Conservation (phyloP, 73 alveolate species). For the Paramecium pentaurelia region DNA sequence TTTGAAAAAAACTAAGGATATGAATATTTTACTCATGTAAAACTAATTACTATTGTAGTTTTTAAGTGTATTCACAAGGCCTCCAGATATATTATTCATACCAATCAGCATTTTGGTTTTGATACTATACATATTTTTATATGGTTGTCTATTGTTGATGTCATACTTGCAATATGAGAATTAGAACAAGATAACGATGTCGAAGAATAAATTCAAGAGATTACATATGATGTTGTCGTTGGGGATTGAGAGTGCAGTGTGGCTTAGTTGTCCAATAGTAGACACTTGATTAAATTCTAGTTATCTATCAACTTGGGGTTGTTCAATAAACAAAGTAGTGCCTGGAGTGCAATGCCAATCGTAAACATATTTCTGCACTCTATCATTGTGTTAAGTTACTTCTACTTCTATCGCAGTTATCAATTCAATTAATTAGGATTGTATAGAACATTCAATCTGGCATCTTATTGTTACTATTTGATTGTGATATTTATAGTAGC, state of each 20-base stretch:
- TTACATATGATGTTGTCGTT: background rate
- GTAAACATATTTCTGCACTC: background rate
- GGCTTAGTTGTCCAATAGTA: slow-evolving; percentile 16
- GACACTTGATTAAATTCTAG: background rate
- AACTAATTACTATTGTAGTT: background rate
- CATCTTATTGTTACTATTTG: background rate
- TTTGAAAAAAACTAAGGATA: background rate
- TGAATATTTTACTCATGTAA: background rate
- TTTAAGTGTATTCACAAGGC: background rate
- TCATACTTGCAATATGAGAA: background rate
- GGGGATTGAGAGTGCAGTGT: background rate
- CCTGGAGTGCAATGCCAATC: slow-evolving; percentile 32
- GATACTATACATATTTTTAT: background rate
- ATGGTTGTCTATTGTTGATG: background rate
- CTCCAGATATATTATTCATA: background rate
- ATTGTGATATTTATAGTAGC: background rate
- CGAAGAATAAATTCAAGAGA: background rate
- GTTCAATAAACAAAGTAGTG: background rate
- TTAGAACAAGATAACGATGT: background rate
- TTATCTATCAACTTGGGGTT: background rate
- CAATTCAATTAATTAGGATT: slow-evolving; percentile 12
- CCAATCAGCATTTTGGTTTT: background rate
- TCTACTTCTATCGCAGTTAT: background rate
- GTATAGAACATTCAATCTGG: background rate
- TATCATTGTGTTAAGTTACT: background rate